phyloP scores from a whole-genome alignment of 345 rosid species.

The Acer saccharum region DNA sequence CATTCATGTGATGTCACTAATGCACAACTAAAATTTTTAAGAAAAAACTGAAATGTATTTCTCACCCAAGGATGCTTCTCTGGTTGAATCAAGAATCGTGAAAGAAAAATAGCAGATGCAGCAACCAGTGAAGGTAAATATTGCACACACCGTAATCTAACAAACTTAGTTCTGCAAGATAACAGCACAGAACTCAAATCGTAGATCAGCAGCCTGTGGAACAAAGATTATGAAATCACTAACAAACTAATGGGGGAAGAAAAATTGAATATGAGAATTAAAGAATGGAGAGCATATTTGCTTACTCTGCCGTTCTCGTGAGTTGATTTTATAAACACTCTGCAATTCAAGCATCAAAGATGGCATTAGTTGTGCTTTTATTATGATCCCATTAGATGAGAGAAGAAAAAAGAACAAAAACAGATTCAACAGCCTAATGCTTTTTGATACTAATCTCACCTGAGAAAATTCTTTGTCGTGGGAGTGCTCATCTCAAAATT shows the following conservation, averaged over 20 bases:
- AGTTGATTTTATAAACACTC: slow-evolving; percentile 46
- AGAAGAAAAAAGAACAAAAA: background rate
- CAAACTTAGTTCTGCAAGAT: slow-evolving; percentile 72
- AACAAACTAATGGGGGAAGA: background rate
- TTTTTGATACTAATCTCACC: slow-evolving; percentile 32
- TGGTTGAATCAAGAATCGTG: slow-evolving; percentile 51
- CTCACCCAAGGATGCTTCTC: slow-evolving; percentile 66
- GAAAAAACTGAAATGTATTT: background rate
- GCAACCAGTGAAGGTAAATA: slow-evolving; percentile 71
- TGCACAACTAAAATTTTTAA: background rate
- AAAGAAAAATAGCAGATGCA: slow-evolving; percentile 57
- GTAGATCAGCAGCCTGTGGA: slow-evolving; percentile 39
- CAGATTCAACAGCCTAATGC: background rate
- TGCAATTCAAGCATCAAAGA: slow-evolving; percentile 28
- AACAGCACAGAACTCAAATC: slow-evolving; percentile 60
- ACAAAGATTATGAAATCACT: background rate
- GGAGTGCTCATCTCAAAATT: slow-evolving; percentile 67
- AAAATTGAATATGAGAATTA: background rate
- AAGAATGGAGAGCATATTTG: background rate
- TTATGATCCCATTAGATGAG: background rate
- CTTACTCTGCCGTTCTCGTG: slow-evolving; percentile 50
- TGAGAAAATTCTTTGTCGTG: slow-evolving; percentile 55
- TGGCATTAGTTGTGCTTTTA: background rate
- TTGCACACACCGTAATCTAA: slow-evolving; percentile 58
- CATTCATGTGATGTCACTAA: background rate